Percentiles rank a stretch among this genome's conserved stretches.
Evolutionary conservation across 1,284 basidiomycete genomes (phyloP).

Genomic region (Fistulina hepatica): DNA sequence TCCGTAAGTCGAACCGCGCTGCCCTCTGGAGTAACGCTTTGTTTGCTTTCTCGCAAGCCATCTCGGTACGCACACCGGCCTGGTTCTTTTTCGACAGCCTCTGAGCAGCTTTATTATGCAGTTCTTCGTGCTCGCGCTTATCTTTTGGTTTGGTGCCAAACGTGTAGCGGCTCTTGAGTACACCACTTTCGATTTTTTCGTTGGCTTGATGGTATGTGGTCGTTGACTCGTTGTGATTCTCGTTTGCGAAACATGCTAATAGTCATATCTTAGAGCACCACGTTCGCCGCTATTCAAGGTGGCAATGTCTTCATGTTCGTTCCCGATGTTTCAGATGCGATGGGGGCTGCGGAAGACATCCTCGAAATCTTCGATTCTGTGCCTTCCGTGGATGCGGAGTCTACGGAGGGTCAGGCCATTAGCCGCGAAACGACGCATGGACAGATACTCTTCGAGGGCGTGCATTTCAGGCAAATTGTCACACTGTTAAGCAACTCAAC

Average conservation of each 20-base stretch:
- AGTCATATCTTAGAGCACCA: conserved; percentile 40
- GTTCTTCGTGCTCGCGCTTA: conserved; percentile 79
- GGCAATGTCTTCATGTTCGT: conserved; percentile 88
- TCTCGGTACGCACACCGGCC: too few species aligned
- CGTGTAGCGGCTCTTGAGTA: conserved; percentile 56
- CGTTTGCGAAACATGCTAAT: not conserved
- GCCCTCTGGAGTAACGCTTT: conserved; percentile 67
- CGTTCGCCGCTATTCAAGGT: conserved; percentile 70
- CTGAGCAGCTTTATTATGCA: too few species aligned
- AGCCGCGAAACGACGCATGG: conserved; percentile 46
- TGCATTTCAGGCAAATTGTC: conserved; percentile 58
- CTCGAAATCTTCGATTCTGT: conserved; percentile 72
- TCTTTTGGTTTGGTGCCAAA: conserved; percentile 77
- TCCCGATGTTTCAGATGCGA: conserved; percentile 86
- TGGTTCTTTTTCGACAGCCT: too few species aligned
- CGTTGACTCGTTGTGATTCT: not conserved
- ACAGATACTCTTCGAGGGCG: conserved; percentile 66
- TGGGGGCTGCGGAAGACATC: conserved; percentile 68
- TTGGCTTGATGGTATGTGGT: conserved; percentile 63
- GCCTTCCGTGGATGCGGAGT: conserved; percentile 78
- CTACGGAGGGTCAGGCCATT: conserved; percentile 53
- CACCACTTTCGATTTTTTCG: conserved; percentile 67
- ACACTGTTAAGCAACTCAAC: not conserved
- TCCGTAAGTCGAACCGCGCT: conserved; percentile 52
- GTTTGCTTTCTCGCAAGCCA: conserved; percentile 73